phyloP scores from a whole-genome alignment of 768 basidiomycete species.

The Leccinum arenicola region DNA sequence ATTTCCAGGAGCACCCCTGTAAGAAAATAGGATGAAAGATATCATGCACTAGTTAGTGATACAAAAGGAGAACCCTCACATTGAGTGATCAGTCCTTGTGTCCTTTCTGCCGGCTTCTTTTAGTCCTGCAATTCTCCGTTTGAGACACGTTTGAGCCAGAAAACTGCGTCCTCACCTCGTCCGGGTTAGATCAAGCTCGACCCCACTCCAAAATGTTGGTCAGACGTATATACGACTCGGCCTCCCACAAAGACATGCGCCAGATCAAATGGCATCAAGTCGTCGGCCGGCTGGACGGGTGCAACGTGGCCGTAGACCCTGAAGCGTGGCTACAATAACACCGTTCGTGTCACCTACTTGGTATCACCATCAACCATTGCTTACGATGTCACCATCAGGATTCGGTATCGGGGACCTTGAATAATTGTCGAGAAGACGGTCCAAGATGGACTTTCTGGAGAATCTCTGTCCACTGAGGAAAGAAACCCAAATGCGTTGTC shows the following conservation, averaged over 20 bases:
- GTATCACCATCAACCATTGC: background rate
- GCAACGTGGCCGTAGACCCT: slow-evolving; percentile 82
- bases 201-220: slow-evolving; percentile 94
- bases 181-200: slow-evolving; percentile 90
- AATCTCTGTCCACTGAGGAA: slow-evolving; percentile 71
- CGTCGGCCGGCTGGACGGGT: slow-evolving; percentile 55
- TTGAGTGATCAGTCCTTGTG: slow-evolving; percentile 86
- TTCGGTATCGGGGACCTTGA: slow-evolving; percentile 76
- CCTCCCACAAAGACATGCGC: slow-evolving; percentile 92
- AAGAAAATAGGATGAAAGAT: background rate
- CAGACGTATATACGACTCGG: slow-evolving; percentile 77
- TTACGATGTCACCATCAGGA: slow-evolving; percentile 95
- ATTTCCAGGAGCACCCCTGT: slow-evolving; percentile 69
- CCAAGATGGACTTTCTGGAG: slow-evolving; percentile 75
- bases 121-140: slow-evolving; percentile 51
- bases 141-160: background rate
- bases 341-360: slow-evolving; percentile 1
- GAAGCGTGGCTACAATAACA: slow-evolving; percentile 71
- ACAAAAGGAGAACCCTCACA: slow-evolving; percentile 45
- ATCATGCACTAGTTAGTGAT: background rate
- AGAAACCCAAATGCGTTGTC: background rate
- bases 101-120: slow-evolving; percentile 71
- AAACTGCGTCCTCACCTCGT: slow-evolving; percentile 46
- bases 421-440: slow-evolving; percentile 86
- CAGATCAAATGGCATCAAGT: slow-evolving; percentile 64